These are phyloP conservation scores for Exidia glandulosa DNA, from an alignment of 768 basidiomycete genomes.

Conservation along the genomic window DNA sequence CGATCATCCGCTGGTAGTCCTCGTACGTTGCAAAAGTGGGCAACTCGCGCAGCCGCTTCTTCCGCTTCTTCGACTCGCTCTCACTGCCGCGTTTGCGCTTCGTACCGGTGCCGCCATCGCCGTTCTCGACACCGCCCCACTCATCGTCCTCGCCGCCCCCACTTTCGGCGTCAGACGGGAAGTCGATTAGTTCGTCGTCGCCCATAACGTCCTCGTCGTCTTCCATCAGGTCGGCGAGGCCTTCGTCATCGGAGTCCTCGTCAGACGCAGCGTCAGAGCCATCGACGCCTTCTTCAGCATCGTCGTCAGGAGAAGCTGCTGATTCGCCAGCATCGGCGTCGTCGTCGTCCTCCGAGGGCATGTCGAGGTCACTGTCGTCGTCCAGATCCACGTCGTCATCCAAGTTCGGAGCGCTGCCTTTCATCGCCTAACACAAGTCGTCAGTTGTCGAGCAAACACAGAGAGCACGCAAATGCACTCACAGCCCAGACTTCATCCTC, in stretches of 20 bases:
- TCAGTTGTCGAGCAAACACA: not conserved
- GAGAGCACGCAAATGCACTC: constrained; percentile 6
- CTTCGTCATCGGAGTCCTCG: constrained; percentile 13
- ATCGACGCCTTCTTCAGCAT: constrained; percentile 14
- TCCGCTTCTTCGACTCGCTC: constrained; percentile 31
- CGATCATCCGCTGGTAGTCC: constrained; percentile 77
- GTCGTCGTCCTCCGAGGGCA: constrained; percentile 21
- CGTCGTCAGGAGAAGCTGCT: constrained; percentile 21
- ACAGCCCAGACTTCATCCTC: constrained; percentile 90
- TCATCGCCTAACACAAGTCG: constrained; percentile 57
- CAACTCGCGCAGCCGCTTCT: constrained; percentile 58
- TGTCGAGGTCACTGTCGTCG: constrained; percentile 20
- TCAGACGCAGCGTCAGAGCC: constrained; percentile 4
- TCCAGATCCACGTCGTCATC: constrained; percentile 26
- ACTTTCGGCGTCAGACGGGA: constrained; percentile 43
- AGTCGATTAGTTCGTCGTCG: constrained; percentile 54
- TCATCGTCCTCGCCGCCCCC: constrained; percentile 35
- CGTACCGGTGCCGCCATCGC: constrained; percentile 5
- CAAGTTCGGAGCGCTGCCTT: constrained; percentile 65
- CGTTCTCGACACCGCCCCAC: constrained; percentile 40
- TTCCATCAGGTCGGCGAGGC: constrained; percentile 33
- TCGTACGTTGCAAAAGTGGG: constrained; percentile 84
- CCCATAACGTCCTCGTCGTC: constrained; percentile 36
- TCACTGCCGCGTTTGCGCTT: constrained; percentile 13
- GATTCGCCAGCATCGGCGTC: constrained; percentile 17